phyloP scores from a whole-genome alignment of 176 grass and related monocot species.

The Aegilops bicornis region DNA sequence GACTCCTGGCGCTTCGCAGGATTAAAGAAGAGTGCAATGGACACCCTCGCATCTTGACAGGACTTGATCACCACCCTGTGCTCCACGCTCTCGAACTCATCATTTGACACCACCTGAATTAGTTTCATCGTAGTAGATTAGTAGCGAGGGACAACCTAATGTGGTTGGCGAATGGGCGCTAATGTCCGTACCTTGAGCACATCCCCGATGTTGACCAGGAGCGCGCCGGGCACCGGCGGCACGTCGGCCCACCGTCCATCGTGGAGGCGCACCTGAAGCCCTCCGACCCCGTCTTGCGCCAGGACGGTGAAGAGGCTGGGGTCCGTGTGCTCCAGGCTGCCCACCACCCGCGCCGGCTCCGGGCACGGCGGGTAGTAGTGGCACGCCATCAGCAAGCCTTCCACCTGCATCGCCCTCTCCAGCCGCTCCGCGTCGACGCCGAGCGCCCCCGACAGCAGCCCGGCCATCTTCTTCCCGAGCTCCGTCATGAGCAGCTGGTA shows the following conservation, averaged over 20 bases:
- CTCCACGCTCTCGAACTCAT: conserved; percentile 40
- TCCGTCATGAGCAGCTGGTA: conserved; percentile 7
- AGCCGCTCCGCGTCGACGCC: conserved; percentile 21
- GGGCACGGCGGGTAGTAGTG: conserved; percentile 63
- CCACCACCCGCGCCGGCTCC: conserved; percentile 33
- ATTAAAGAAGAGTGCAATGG: conserved; percentile 48
- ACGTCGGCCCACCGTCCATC: conserved; percentile 37
- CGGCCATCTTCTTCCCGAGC: conserved; percentile 29
- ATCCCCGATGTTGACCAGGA: conserved; percentile 48
- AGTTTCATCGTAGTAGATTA: no score
- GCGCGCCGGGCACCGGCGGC: conserved; percentile 16
- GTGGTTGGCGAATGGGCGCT: no score
- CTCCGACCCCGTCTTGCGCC: conserved; percentile 11
- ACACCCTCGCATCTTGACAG: conserved; percentile 32
- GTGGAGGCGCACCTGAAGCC: conserved; percentile 27
- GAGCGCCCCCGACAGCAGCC: conserved; percentile 48
- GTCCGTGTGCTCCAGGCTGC: conserved; percentile 44
- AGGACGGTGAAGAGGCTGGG: conserved; percentile 40
- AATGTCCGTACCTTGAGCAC: conserved; percentile 33
- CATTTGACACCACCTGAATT: conserved; percentile 42
- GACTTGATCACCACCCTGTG: conserved; percentile 49
- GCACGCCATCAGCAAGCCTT: conserved; percentile 43
- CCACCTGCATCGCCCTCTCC: conserved; percentile 30
- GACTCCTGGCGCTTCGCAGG: not conserved
- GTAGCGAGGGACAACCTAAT: no score